Base-by-base conservation (phyloP, 2,329 filamentous ascomycete genomes). In the Colletotrichum tabaci region DNA sequence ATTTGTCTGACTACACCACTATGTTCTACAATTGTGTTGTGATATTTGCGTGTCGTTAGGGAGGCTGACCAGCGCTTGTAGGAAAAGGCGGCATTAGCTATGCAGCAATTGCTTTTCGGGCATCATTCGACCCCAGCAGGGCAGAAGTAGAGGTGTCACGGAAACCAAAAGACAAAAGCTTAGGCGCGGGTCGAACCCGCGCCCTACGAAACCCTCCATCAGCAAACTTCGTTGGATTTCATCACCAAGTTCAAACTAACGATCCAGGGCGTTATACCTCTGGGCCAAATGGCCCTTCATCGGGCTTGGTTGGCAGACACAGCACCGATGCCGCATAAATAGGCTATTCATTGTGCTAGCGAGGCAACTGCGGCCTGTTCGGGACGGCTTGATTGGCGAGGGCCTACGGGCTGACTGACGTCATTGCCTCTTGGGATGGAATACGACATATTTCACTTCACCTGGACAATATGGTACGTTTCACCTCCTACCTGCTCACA, bases 1-100 rank as follows among this genome's bases (percentile, higher is more conserved):
- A 57, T 72, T 73, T 67, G 63, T 74, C 71, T 74, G 71, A 74
- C 26, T 62, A 61, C 30, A 30, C 38, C 16, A 15, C n/a, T 16
- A 40, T 8, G 4, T 18, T 53, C 9, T 12, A 9, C 23, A 26
- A 10, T 13, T 12, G 21, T 23, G n/a, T 7, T 35, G 23, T 15
- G 5, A 21, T 61, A 6, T 26, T 18, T n/a, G 38, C 23, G 2
- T 4, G 2, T 26, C 3, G 2, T 50, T 16, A 30, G 16, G 3
- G 23, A 18, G 23, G 21, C 49, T 63, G 23, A 63, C 49, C 2
- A n/a, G 1, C 18, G 26, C 21, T n/a, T 16, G 9, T 55, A 47
- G 40, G 18, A 3, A 35, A 35, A n/a, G 7, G 13, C 0, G 7
- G 15, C 7, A 47, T 42, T 18, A 23, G 16, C 40, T 49, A 13